Percentiles rank a stretch among this genome's conserved stretches.
These are phyloP conservation scores for Phyllosticta capitalensis DNA, from an alignment of 2,329 filamentous ascomycete species.

Conservation along the genomic window DNA sequence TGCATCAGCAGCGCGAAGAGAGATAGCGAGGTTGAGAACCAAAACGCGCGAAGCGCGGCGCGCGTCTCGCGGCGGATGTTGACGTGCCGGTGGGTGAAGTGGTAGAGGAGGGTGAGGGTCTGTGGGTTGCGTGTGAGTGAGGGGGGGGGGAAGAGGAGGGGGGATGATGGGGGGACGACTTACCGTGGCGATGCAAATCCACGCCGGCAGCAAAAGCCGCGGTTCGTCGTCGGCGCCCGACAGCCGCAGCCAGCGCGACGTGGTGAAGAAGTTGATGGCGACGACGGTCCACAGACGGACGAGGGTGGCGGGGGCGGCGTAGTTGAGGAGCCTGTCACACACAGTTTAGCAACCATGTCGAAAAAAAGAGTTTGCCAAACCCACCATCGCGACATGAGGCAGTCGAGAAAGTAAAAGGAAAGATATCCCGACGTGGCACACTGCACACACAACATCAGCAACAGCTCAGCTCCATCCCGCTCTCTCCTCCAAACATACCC, in stretches of 20 bases:
- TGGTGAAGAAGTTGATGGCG: slow-evolving; percentile 37
- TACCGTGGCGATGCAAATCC: slow-evolving; percentile 41
- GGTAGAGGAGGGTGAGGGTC: slow-evolving; percentile 66
- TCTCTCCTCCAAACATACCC: slow-evolving; percentile 44
- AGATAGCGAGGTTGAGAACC: slow-evolving; percentile 65
- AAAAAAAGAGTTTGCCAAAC: slow-evolving; percentile 13
- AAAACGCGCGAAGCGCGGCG: slow-evolving; percentile 68
- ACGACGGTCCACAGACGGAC: slow-evolving; percentile 55
- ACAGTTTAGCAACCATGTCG: not conserved
- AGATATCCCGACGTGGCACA: slow-evolving; percentile 69
- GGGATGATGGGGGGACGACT: slow-evolving; percentile 40
- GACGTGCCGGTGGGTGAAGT: slow-evolving; percentile 67
- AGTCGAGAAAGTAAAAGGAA: slow-evolving; percentile 76
- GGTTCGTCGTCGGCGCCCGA: slow-evolving; percentile 17
- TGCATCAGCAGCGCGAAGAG: slow-evolving; percentile 61
- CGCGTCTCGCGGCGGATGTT: slow-evolving; percentile 72
- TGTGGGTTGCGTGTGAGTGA: slow-evolving; percentile 21
- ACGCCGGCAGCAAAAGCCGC: slow-evolving; percentile 8
- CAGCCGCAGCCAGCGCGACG: slow-evolving; percentile 19
- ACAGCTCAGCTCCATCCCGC: not conserved
- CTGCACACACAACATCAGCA: slow-evolving; percentile 31
- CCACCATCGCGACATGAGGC: slow-evolving; percentile 73
- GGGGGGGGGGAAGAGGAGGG: slow-evolving; percentile 13
- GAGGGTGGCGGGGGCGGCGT: slow-evolving; percentile 67
- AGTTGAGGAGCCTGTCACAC: slow-evolving; percentile 61